These are phyloP conservation scores for Cyanophora paradoxa DNA, from an alignment of 78 protist species.

Conservation along the genomic window DNA sequence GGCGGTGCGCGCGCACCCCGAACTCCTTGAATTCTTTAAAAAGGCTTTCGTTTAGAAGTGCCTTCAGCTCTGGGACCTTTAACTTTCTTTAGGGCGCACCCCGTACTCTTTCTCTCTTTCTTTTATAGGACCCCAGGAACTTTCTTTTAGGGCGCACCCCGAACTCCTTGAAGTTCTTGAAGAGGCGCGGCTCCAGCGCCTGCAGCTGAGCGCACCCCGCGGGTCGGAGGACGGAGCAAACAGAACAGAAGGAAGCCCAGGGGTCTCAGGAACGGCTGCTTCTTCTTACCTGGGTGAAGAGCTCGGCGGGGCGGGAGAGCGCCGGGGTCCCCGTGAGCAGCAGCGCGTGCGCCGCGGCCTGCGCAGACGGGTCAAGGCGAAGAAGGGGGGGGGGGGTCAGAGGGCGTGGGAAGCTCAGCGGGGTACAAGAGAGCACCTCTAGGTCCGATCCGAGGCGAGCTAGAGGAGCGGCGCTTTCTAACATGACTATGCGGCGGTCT, in stretches of 20 bases:
- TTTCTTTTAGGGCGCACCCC: not conserved
- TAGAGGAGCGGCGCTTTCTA: too few species aligned
- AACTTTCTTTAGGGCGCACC: too few species aligned
- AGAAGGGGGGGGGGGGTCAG: too few species aligned
- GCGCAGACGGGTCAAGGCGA: too few species aligned
- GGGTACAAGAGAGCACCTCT: too few species aligned
- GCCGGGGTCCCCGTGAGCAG: slow-evolving; percentile 32
- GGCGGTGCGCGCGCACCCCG: not conserved
- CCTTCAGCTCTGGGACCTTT: too few species aligned
- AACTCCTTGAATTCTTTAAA: not conserved
- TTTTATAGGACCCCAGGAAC: not conserved
- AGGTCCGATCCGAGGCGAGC: too few species aligned
- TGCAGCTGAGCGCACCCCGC: not conserved
- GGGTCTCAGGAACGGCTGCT: too few species aligned
- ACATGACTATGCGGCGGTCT: too few species aligned
- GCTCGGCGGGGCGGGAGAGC: slow-evolving; percentile 5
- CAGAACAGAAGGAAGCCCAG: too few species aligned
- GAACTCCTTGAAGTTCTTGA: not conserved
- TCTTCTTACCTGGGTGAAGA: slow-evolving; percentile 16
- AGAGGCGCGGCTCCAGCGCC: not conserved
- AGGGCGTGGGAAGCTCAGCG: too few species aligned
- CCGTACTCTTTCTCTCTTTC: too few species aligned
- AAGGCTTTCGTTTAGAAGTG: not conserved
- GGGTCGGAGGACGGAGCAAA: not conserved
- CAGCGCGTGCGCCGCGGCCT: not conserved